Conservation (phyloP, 2,329 filamentous ascomycete genomes). For the Botrytis tulipae region DNA sequence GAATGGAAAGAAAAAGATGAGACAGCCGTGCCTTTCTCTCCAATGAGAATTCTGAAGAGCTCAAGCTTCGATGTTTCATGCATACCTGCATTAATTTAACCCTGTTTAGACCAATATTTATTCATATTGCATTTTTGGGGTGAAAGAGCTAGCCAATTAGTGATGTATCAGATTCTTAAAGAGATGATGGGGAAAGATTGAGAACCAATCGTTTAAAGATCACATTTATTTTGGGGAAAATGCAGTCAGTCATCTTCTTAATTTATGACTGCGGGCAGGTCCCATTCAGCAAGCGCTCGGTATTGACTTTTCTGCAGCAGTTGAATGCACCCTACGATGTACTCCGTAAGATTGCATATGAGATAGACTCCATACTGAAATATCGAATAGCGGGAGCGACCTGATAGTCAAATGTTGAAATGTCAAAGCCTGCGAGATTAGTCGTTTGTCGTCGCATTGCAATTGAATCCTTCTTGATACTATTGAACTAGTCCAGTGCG, state of each 20-base stretch:
- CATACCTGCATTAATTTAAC: constrained; percentile 15
- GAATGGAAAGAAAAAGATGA: constrained; percentile 4
- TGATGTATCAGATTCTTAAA: constrained; percentile 8
- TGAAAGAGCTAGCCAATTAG: not conserved
- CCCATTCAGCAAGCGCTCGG: constrained; percentile 5
- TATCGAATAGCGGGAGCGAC: not conserved
- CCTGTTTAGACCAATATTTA: constrained; percentile 7
- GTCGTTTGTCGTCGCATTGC: not conserved
- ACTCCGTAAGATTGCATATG: not conserved
- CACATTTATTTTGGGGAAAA: not conserved
- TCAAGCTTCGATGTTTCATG: constrained; percentile 18
- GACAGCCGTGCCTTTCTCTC: constrained; percentile 10
- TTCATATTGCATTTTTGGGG: not conserved
- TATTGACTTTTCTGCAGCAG: constrained; percentile 1
- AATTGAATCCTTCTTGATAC: not conserved
- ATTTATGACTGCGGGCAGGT: not conserved
- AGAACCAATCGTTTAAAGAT: not conserved
- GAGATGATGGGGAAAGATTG: not conserved
- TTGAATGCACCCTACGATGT: not conserved
- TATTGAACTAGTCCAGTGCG: not conserved
- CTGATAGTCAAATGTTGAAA: not conserved
- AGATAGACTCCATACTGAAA: not conserved
- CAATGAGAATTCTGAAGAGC: constrained; percentile 9
- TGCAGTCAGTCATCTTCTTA: not conserved
- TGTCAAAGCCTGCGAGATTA: not conserved